A percentile compares a stretch with the other conserved stretches of the same genome.
Evolutionary conservation across 495 filamentous ascomycete genomes (phyloP).

Genomic region (Hypoxylon lienhwacheense): DNA sequence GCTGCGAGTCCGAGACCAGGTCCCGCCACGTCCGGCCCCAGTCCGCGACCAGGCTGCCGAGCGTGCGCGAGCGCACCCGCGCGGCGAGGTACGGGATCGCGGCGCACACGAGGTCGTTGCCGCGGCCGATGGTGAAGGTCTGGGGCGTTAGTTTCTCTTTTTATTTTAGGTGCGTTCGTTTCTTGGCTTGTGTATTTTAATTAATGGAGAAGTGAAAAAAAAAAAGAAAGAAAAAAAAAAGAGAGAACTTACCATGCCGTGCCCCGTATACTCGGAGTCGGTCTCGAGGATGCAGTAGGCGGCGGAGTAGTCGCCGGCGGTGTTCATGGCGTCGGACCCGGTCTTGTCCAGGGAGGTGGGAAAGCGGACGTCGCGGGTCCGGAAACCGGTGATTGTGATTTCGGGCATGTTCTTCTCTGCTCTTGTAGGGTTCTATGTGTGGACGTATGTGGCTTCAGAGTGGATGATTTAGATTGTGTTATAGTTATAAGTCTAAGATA

Average conservation of each 20-base stretch:
- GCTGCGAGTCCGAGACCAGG: constrained; percentile 84
- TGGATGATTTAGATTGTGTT: neutral
- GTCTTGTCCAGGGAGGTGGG: constrained; percentile 94
- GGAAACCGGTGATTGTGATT: constrained; percentile 80
- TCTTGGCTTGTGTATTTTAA: too few species aligned
- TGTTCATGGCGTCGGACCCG: constrained; percentile 96
- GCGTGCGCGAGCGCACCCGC: constrained; percentile 70
- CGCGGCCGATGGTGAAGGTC: constrained; percentile 96
- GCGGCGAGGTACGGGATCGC: constrained; percentile 77
- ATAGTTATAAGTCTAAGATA: neutral
- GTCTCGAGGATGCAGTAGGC: constrained; percentile 92
- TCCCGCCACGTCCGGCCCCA: constrained; percentile 91
- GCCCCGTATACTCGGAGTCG: constrained; percentile 69
- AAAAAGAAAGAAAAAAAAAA: neutral
- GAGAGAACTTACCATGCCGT: constrained; percentile 73
- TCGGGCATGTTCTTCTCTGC: constrained; percentile 45
- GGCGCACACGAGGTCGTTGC: constrained; percentile 89
- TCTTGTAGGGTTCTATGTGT: neutral
- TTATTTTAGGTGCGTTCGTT: too few species aligned
- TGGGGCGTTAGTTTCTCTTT: constrained; percentile 37
- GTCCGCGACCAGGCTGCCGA: constrained; percentile 73
- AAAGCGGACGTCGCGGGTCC: constrained; percentile 86
- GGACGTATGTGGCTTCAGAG: neutral
- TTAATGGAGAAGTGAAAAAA: neutral
- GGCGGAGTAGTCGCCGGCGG: constrained; percentile 87